Evolutionary conservation across 129 eudicot species (phyloP), one percentile per base, ranked within the genome.

Genomic region (Helianthus tuberosus): DNA sequence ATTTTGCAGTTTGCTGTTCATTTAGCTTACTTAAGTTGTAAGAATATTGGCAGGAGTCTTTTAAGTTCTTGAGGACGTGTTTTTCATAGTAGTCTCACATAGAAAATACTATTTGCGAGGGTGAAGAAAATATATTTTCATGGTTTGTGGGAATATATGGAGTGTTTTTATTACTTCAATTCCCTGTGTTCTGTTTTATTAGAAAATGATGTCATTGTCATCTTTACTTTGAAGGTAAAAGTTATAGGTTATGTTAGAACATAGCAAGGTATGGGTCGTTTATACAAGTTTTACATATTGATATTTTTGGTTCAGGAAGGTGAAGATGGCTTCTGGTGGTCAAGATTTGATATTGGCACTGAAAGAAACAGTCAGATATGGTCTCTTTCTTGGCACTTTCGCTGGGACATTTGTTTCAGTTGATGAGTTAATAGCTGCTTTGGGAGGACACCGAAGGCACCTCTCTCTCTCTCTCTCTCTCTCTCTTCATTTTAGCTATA

Each of bases 341-440:
- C 87, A 91, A 52, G 99, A 95, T 80, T 35, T 91, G 49, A 59
- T 89, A 55, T 80, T 89, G 84, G 96, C 96, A 6, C 61, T 91
- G 44, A 91, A 85, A 74, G 99, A 95, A 68, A 95, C 99, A 13
- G 54, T 91, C 63, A 85, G 99, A 88, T 95, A 95, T 38, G 99
- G 99, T 70, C 84, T 95, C 13, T 95, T 95, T 51, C 97, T 95
- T 36, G 99, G 99, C 47, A 83, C 96, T 41, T 95, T 88, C 81
- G 96, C 99, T 47, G 99, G 99, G 60, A 95, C 99, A 58, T 95
- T 91, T 82, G 96, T 91, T 63, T 86, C 99, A 4, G 90, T 95
- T 49, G 99, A 95, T 77, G 99, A 95, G 73, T 54, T 84, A 58
- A 84, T 95, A 69, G 89, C 97, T 78, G 89, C 93, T 64, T 68